Evolutionary conservation across 331 rosid genomes (phyloP), one percentile per base, ranked within the genome.

Genomic region (Saraca asoca): DNA sequence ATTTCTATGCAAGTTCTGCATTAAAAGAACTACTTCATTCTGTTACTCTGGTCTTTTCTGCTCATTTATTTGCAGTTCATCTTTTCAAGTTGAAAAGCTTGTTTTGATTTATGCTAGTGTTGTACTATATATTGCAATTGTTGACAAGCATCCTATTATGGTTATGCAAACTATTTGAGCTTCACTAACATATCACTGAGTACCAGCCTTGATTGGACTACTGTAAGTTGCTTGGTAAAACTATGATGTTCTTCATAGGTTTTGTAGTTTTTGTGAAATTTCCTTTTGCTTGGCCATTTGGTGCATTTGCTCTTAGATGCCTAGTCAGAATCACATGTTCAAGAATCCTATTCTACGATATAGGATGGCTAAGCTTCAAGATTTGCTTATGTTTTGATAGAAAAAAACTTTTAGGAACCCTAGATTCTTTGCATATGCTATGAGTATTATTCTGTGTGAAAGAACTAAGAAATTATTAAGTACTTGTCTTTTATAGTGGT

Each of bases 21-120:
- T 34, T 48, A 8, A 33, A 34, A 61, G 16, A 34, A 8, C 7
- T 62, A 55, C 59, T 80, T 70, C 71, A 44, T 17, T 63, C 41
- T 41, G 75, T 19, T 59, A 60, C 73, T 64, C 15, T 63, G 31
- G 62, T 45, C 57, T 68, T 53, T 59, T 57, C n/a, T 50, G 70
- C 59, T 68, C 13, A 64, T 80, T 71, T 48, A 51, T 65, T 72
- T 83, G 63, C 29, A 66, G 59, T 57, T 81, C 63, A 63, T 63
- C 38, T 74, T 69, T 81, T 75, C 90, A 93, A 96, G 97, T 93
- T 45, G 90, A 93, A 62, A 93, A 83, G 80, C 94, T 93, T 57
- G 84, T 90, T 79, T 82, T 93, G 85, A 81, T 93, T 58, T 96
- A 85, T 76, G 96, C 96, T 51, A 87, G 98, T 81, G 98, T 88